Conservation (phyloP, 179 eudicot species). For the Beta corolliflora region DNA sequence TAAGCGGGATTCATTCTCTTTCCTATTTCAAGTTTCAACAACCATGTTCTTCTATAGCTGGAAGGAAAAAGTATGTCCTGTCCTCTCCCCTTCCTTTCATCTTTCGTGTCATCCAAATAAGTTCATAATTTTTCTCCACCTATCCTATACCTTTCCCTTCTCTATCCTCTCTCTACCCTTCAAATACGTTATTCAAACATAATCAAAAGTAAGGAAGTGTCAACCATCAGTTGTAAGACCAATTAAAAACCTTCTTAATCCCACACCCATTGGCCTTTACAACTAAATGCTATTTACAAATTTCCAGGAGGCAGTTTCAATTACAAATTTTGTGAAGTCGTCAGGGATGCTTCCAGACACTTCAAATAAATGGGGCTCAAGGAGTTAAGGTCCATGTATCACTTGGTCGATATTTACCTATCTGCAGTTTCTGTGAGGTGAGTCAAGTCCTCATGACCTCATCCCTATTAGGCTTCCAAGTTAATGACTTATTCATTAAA, state of each 20-base stretch:
- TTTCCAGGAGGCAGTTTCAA: not conserved
- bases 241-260: not conserved
- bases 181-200: not conserved
- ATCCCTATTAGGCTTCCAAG: too few relatives aligned
- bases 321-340: not conserved
- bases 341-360: not conserved
- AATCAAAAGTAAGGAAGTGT: not conserved
- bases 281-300: not conserved
- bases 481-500: too few relatives aligned
- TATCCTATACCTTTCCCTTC: not conserved
- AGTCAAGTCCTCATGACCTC: too few relatives aligned
- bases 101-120: not conserved
- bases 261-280: not conserved
- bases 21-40: too few relatives aligned
- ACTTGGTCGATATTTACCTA: too few relatives aligned
- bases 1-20: not conserved
- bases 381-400: too few relatives aligned
- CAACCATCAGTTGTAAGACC: not conserved
- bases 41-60: not conserved
- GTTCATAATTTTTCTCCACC: not conserved
- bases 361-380: too few relatives aligned
- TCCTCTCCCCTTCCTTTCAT: not conserved
- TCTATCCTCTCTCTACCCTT: not conserved
- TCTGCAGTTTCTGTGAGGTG: too few relatives aligned
- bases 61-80: not conserved